These are phyloP conservation scores for Colletotrichum brevisporum DNA, from an alignment of 2,329 filamentous ascomycete genomes.

Conservation along the genomic window DNA sequence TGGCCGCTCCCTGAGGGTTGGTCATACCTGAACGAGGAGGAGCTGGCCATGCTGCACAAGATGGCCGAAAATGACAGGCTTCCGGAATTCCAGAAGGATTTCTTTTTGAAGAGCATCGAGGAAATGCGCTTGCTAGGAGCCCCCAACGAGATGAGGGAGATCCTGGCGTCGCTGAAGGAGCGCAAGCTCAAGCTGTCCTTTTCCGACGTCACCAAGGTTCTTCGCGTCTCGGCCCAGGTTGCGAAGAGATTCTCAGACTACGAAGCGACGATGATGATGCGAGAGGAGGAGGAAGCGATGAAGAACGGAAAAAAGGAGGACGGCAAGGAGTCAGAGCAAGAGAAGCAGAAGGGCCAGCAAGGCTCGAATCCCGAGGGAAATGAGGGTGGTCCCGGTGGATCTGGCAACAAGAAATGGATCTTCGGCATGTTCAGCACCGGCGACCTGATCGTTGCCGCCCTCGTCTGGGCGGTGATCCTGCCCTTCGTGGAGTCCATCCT, in stretches of 20 bases:
- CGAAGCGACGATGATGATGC: slow-evolving; percentile 37
- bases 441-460: slow-evolving; percentile 62
- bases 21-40: slow-evolving; percentile 61
- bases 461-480: slow-evolving; percentile 61
- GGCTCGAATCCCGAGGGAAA: slow-evolving; percentile 31
- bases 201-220: slow-evolving; percentile 71
- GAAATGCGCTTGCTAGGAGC: slow-evolving; percentile 78
- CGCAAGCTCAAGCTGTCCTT: slow-evolving; percentile 53
- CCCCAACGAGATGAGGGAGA: slow-evolving; percentile 75
- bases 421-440: slow-evolving; percentile 41
- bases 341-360: slow-evolving; percentile 39
- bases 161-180: slow-evolving; percentile 70
- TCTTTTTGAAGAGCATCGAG: slow-evolving; percentile 72
- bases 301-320: slow-evolving; percentile 37
- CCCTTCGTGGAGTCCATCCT: slow-evolving; percentile 59
- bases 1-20: slow-evolving; percentile 61
- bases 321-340: slow-evolving; percentile 37
- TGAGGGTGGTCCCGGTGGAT: slow-evolving; percentile 34
- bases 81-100: slow-evolving; percentile 72
- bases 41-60: slow-evolving; percentile 68
- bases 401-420: slow-evolving; percentile 42
- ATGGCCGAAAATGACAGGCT: slow-evolving; percentile 71
- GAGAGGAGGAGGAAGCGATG: slow-evolving; percentile 39
- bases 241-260: slow-evolving; percentile 56
- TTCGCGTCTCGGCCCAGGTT: slow-evolving; percentile 69